These are phyloP conservation scores for Podila minutissima DNA, from an alignment of 192 early-diverging fungal genomes.

Conservation along the genomic window DNA sequence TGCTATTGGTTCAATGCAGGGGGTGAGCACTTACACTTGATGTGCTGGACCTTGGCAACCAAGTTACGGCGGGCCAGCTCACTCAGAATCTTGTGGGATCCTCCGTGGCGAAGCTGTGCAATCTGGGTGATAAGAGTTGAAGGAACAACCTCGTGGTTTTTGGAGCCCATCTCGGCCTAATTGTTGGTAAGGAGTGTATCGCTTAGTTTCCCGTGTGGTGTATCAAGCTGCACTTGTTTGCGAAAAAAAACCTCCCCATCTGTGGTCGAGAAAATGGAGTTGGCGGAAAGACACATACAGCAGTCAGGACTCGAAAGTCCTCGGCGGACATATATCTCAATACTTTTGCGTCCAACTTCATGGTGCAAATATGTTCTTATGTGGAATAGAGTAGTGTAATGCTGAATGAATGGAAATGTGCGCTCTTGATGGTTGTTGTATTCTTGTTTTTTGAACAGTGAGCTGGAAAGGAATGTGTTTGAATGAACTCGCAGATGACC, in stretches of 20 bases:
- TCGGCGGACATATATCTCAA: conserved; percentile 94
- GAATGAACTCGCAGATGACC: no score
- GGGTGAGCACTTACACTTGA: conserved; percentile 68
- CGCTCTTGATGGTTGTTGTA: no score
- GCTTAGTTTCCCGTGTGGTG: background rate
- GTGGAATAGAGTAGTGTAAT: background rate
- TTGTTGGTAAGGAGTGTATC: background rate
- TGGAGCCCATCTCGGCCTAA: conserved; percentile 94
- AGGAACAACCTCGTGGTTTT: conserved; percentile 99
- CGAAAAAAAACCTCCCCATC: conserved; percentile 1
- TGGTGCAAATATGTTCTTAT: conserved; percentile 51
- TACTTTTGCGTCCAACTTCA: conserved; percentile 96
- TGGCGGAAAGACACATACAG: conserved; percentile 58
- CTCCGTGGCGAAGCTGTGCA: conserved; percentile 88
- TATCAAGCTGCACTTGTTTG: background rate
- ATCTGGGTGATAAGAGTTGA: conserved; percentile 92
- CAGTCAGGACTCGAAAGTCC: conserved; percentile 96
- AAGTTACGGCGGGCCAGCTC: conserved; percentile 93
- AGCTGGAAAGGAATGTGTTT: no score
- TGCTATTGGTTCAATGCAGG: conserved; percentile 45
- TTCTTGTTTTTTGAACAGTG: no score
- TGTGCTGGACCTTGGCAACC: conserved; percentile 85
- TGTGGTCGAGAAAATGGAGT: background rate
- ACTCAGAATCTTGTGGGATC: conserved; percentile 84
- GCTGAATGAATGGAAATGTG: background rate